A percentile compares a stretch with the other conserved stretches of the same genome.
These are phyloP conservation scores for Monilinia vaccinii-corymbosi DNA, from an alignment of 2,329 filamentous ascomycete genomes.

Conservation along the genomic window DNA sequence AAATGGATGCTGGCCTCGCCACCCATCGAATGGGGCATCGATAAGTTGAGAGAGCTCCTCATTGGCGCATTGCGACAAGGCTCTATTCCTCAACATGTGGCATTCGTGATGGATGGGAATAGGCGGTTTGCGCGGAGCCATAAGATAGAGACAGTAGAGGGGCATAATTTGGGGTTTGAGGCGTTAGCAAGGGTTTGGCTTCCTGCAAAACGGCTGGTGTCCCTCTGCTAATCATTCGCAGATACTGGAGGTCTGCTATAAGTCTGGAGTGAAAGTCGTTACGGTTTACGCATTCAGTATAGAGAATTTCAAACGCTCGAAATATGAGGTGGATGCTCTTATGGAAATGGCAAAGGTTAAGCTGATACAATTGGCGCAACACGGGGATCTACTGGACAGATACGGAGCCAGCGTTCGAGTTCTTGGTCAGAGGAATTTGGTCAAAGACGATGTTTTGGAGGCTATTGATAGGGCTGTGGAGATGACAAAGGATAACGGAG, in stretches of 20 bases:
- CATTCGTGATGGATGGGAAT: conserved; percentile 99
- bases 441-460: conserved; percentile 79
- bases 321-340: conserved; percentile 90
- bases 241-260: conserved; percentile 98
- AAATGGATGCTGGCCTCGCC: conserved; percentile 81
- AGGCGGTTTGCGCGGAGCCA: conserved; percentile 81
- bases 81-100: conserved; percentile 86
- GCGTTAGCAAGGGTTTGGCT: conserved; percentile 69
- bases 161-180: conserved; percentile 92
- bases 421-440: conserved; percentile 72
- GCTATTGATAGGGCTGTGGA: conserved; percentile 80
- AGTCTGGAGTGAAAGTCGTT: conserved; percentile 90
- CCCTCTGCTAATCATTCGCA: conserved; percentile 29
- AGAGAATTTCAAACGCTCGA: conserved; percentile 95
- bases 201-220: background rate
- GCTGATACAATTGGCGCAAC: conserved; percentile 80
- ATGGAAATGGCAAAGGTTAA: conserved; percentile 99
- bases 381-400: conserved; percentile 84
- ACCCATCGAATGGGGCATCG: conserved; percentile 82
- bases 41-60: conserved; percentile 69
- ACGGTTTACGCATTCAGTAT: conserved; percentile 98
- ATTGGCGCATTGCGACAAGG: conserved; percentile 86
- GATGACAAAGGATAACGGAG: conserved; percentile 78
- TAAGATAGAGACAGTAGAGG: conserved; percentile 92
- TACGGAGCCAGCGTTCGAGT: conserved; percentile 85